Base-by-base conservation (phyloP, 164 flowering plant genomes). In the Hamamelis virginiana region DNA sequence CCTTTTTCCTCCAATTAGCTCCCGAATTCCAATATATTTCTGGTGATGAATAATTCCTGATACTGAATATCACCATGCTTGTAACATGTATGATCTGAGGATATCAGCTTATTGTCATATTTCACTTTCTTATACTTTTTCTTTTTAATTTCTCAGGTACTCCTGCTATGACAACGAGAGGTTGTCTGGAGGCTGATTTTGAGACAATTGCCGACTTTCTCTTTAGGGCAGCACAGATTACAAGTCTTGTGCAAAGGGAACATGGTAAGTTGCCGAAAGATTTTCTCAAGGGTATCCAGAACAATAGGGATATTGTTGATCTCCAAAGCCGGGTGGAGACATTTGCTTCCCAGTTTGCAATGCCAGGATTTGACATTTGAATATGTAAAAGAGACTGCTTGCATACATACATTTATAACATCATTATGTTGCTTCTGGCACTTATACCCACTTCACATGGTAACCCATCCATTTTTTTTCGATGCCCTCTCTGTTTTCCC, bases 131-230 rank as follows among this genome's bases (percentile, higher is more conserved):
- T 26, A 18, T 48, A 56, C 46, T 43, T 19, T 19, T 64, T 60
- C 50, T 64, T 43, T 13, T 21, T 22, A 21, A 56, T 21, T 62
- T 28, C 26, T 63, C 78, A 90, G 98, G 98, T 64, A 86, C 97
- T 21, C 92, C 97, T 67, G 97, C 97, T 21, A 95, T 91, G 97
- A 89, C 99, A 59, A 68, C 99, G 27, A 84, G 97, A 85, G 97
- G 94, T 46, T 92, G 97, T 72, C 2, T 94, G 18, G 97, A 92
- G 78, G 65, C 86, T 55, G 97, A 92, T 84, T 92, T 92, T 62
- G 97, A 87, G 80, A 85, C 78, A 12, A 92, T 94, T 53, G 97
- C 96, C 0, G 94, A 89, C 62, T 91, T 91, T 75, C 97, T 94
- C 61, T 60, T 80, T 5, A 83, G 79, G 72, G 96, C 94, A 21